Evolutionary conservation across 192 early-diverging fungal genomes (phyloP).

Genomic region (Radiomyces spectabilis): DNA sequence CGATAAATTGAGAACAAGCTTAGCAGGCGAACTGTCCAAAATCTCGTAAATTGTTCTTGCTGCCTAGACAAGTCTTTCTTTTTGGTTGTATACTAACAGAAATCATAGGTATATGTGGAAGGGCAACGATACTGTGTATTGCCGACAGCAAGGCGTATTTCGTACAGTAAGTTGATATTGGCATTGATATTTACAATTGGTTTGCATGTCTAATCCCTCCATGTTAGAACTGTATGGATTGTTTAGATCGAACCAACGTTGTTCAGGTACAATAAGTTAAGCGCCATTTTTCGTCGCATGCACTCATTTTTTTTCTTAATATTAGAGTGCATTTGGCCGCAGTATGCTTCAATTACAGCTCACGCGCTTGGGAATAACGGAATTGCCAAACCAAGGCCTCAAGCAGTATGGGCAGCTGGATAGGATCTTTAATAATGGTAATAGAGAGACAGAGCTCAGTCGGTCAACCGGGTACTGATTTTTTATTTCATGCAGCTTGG

Average conservation of each 20-base stretch:
- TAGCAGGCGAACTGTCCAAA: slow-evolving; percentile 57
- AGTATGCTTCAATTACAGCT: slow-evolving; percentile 58
- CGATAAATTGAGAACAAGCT: slow-evolving; percentile 59
- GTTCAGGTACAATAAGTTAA: slow-evolving; percentile 30
- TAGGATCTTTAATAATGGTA: slow-evolving; percentile 50
- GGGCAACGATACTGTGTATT: slow-evolving; percentile 18
- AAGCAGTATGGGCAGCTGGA: slow-evolving; percentile 58
- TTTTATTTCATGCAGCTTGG: slow-evolving; percentile 47
- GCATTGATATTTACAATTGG: neutral
- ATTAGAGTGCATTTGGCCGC: slow-evolving; percentile 56
- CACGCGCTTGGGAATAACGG: slow-evolving; percentile 57
- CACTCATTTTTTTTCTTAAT: neutral
- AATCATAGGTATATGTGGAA: slow-evolving; percentile 16
- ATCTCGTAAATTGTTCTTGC: slow-evolving; percentile 41
- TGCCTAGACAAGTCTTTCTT: no score
- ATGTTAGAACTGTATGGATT: slow-evolving; percentile 90
- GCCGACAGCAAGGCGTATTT: slow-evolving; percentile 32
- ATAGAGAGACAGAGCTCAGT: neutral
- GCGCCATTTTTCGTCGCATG: slow-evolving; percentile 9
- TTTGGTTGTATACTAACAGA: neutral
- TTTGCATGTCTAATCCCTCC: no score
- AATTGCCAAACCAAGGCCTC: slow-evolving; percentile 57
- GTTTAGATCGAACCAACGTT: slow-evolving; percentile 95
- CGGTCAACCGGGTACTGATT: neutral
- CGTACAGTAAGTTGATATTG: slow-evolving; percentile 27